Conservation (phyloP, 2,329 filamentous ascomycete genomes). For the Aspergillus pseudoviridinutans region DNA sequence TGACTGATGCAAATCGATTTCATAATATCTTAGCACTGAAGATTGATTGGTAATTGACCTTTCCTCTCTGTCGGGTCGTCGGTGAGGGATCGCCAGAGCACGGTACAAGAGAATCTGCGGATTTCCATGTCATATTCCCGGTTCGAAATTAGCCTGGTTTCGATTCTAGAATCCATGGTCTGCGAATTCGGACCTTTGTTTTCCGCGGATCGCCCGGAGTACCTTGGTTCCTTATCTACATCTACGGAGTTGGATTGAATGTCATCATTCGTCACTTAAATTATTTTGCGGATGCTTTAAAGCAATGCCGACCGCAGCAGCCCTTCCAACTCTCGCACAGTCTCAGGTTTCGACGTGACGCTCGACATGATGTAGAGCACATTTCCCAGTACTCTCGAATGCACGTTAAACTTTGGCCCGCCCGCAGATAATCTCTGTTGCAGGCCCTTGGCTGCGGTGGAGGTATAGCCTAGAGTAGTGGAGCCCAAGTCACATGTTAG, state of each 20-base stretch:
- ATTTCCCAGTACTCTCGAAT: constrained; percentile 59
- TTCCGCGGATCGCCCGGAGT: background rate
- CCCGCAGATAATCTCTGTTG: constrained; percentile 47
- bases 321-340: constrained; percentile 39
- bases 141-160: too few relatives aligned
- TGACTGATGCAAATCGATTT: background rate
- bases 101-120: background rate
- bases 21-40: background rate
- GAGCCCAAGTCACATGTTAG: constrained; percentile 14
- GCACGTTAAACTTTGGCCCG: constrained; percentile 44
- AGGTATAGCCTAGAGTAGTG: constrained; percentile 49
- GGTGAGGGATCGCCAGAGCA: background rate
- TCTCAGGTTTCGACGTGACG: constrained; percentile 45
- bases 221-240: too few relatives aligned
- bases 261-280: too few relatives aligned
- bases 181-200: background rate
- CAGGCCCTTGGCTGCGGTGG: constrained; percentile 51
- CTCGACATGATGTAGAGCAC: constrained; percentile 61
- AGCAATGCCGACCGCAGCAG: constrained; percentile 36
- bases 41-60: background rate
- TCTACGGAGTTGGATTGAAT: too few relatives aligned
- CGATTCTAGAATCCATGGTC: background rate
- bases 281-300: constrained; percentile 1
- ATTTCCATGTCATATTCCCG: too few relatives aligned
- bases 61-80: background rate